Evolutionary conservation across 2,329 filamentous ascomycete species (phyloP), one percentile per base, ranked within the genome.

Genomic region (Curvularia eragrostidis): DNA sequence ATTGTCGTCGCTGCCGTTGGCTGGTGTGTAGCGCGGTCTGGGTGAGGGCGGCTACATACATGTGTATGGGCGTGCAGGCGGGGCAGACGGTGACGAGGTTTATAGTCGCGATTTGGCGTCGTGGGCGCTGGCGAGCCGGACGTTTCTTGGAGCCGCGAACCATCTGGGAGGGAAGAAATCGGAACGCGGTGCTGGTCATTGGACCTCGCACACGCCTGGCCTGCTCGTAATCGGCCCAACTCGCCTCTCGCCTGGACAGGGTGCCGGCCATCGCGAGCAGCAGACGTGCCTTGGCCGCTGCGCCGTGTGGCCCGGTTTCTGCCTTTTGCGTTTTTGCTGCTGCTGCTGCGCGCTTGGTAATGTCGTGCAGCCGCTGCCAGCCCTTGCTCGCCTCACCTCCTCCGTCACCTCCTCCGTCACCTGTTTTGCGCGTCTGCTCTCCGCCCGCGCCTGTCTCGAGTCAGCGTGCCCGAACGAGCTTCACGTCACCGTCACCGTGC

Each of bases 131-230:
- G 39, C 19, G 39, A 21, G 39, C 59, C 54, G 54, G 54, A 54
- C 42, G 54, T 56, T 54, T 55, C 58, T 58, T 63, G 54, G 57
- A 58, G 56, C 58, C 62, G 62, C 63, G 59, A 58, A 64, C 46
- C 34, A 48, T 56, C 38, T 28, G 32, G 32, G 43, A 48, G 61
- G 62, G 62, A 69, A 72, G 50, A 71, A 69, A 58, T 70, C 72
- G 72, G 72, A 71, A 72, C 66, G 68, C 67, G 59, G 54, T 63
- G 65, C 64, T 68, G 48, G 52, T 58, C 48, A 63, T 64, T 52
- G 32, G 38, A 49, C 54, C 18, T 30, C 3, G 7, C 43, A 18
- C n/a, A 18, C 43, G 3, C 26, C 15, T 46, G 34, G n/a, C n/a
- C n/a, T 48, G 23, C 39, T 54, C 42, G 30, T 23, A 21, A 43